Conservation (phyloP, 352 stramenopile genomes). For the Bremia lactucae region DNA sequence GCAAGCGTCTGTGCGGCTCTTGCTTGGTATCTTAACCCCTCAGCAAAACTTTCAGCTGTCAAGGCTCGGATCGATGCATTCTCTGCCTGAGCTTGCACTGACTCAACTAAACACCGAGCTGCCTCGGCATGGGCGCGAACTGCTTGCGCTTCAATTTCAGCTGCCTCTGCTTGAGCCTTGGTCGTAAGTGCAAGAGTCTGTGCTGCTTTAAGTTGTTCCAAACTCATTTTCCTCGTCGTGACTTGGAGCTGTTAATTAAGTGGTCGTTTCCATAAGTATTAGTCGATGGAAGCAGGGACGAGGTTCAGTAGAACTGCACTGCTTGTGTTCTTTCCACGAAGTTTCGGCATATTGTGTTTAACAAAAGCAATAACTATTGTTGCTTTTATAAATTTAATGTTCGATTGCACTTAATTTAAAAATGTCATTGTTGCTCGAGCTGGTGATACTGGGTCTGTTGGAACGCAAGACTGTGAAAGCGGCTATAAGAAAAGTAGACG, state of each 20-base stretch:
- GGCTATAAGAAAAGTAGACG: constrained; percentile 65
- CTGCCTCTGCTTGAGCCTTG: constrained; percentile 15
- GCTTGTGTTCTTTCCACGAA: too few species aligned
- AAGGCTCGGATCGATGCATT: constrained; percentile 8
- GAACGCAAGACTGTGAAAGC: constrained; percentile 55
- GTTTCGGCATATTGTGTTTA: too few species aligned
- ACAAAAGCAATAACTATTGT: too few species aligned
- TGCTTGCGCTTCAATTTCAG: constrained; percentile 12
- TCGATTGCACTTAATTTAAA: too few species aligned
- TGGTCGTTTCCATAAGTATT: too few species aligned
- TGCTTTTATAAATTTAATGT: too few species aligned
- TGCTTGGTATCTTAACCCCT: constrained; percentile 10
- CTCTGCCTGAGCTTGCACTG: constrained; percentile 12
- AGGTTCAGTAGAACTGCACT: too few species aligned
- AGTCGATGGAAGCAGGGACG: too few species aligned
- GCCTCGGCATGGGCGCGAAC: constrained; percentile 19
- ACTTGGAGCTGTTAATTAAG: too few species aligned
- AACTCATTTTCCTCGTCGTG: too few species aligned
- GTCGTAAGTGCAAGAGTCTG: constrained; percentile 9
- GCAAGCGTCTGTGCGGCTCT: constrained; percentile 6
- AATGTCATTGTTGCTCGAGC: constrained; percentile 25
- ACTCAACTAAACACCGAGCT: constrained; percentile 9
- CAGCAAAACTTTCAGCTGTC: constrained; percentile 9
- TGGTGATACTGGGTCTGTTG: constrained; percentile 58
- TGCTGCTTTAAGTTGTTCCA: too few species aligned